Base-by-base conservation (phyloP, 139 green algal genomes). In the Deuterostichococcus epilithicus region DNA sequence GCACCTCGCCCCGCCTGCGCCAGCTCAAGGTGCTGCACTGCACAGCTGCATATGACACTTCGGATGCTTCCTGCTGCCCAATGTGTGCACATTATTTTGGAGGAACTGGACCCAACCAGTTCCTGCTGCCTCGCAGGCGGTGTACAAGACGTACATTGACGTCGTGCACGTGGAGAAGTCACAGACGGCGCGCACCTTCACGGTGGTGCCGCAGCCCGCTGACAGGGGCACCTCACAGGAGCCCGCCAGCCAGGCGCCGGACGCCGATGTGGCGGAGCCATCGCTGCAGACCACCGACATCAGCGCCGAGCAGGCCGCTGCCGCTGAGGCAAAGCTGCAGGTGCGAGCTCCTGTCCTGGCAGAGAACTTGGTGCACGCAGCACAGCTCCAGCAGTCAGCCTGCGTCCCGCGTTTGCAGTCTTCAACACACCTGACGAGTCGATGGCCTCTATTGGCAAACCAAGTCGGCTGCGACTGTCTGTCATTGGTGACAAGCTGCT, bases 121-220 rank as follows among this genome's bases (percentile, higher is more conserved):
- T n/a, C n/a, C n/a, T n/a, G n/a, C n/a, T n/a, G n/a, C n/a, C n/a
- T n/a, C n/a, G 38, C 72, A 78, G 63, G 67, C 78, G 5, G 80
- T 91, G 6, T 91, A 86, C 79, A 88, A 89, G 68, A 90, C 88
- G 0, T 97, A 97, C 88, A 74, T 99, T 10, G 94, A 98, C 76
- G 86, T 95, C 28, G 86, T 98, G 68, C 95, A 99, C 85, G 87
- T 98, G 28, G 65, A 82, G 59, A 89, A 91, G 81, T 83, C 93
- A n/a, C 81, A 92, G 73, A 36, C 74, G 45, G 71, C 77, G 20
- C 74, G 78, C 42, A 80, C 93, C 37, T 94, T 93, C 82, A 86
- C 75, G 5, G 23, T 88, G 68, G 78, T 80, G 0, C 60, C 33
- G 68, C 32, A 39, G 52, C 44, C 38, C 3, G 59, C 35, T 23